Conservation (phyloP, 2,329 filamentous ascomycete species). For the Bertia moriformis region DNA sequence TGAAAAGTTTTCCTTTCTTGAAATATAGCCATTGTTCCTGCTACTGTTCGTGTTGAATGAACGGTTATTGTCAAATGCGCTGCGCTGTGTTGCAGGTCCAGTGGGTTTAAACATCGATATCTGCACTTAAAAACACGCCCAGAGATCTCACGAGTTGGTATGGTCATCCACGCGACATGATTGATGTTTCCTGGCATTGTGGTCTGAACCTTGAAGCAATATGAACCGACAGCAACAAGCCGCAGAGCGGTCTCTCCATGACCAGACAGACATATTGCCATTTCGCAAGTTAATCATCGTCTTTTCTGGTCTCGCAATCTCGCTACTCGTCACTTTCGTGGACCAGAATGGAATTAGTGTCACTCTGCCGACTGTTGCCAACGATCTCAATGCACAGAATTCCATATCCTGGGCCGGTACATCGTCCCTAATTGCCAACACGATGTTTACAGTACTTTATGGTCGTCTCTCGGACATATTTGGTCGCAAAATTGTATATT, state of each 20-base stretch:
- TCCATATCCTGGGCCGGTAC: conserved; percentile 41
- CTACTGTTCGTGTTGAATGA: too few species aligned
- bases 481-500: conserved; percentile 40
- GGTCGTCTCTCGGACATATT: conserved; percentile 47
- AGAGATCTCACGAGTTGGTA: too few species aligned
- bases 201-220: too few species aligned
- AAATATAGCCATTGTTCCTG: too few species aligned
- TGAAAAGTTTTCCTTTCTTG: too few species aligned
- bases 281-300: conserved; percentile 30
- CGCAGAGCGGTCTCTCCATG: conserved; percentile 29
- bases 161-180: too few species aligned
- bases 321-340: conserved; percentile 36
- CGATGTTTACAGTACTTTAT: conserved; percentile 50
- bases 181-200: too few species aligned
- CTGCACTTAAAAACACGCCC: too few species aligned
- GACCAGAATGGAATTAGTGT: conserved; percentile 40
- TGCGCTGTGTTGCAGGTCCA: too few species aligned
- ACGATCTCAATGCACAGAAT: conserved; percentile 26
- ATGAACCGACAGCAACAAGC: conserved; percentile 1
- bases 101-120: too few species aligned
- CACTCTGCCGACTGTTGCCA: conserved; percentile 33
- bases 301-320: conserved; percentile 32
- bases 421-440: conserved; percentile 37
- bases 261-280: conserved; percentile 42
- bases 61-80: too few species aligned